Evolutionary conservation across 805 yeast genomes (phyloP), one percentile per base, ranked within the genome.

Genomic region (Blastobotrys robertii): DNA sequence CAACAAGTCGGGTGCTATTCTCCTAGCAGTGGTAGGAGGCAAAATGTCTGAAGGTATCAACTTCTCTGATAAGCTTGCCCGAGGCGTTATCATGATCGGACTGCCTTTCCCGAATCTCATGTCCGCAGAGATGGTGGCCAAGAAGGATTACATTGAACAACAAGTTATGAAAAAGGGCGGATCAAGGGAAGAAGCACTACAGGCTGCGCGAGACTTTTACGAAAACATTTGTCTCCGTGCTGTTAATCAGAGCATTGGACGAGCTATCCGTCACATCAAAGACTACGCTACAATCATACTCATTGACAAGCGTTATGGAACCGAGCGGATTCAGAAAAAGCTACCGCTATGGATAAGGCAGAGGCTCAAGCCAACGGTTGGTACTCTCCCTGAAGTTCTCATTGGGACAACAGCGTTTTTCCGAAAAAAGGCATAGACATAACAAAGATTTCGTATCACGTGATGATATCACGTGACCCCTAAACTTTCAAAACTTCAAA

Each of bases 21-120:
- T 88, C 3, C 66, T 90, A 25, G 78, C 95, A 0, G 95, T 90
- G 1, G 94, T 90, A 11, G 96, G 96, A 1, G 97, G 97, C 0
- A 81, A 81, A 55, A 69, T 88, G 64, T 84, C 95, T 0, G 97
- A 88, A 60, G 97, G 97, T 4, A 90, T 88, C 35, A 88, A 88
- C 57, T 88, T 90, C 58, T 75, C 88, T 8, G 90, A 87, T 55
- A 77, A 81, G 33, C 63, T 90, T n/a, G 95, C 95, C 1, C 68
- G 97, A 45, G 87, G 84, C 0, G 88, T 90, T 0, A 66, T 84
- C 1, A 81, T 90, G 82, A 68, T 85, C 9, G 97, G 97, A 0
- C 59, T 90, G 33, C 97, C 97, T 2, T 90, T 73, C 53, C 97
- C 97, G 0, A 90, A 87, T 59, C 73, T 81, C 0, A 74, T 72